Evolutionary conservation across 345 rosid genomes (phyloP).

Genomic region (Brassica carinata): DNA sequence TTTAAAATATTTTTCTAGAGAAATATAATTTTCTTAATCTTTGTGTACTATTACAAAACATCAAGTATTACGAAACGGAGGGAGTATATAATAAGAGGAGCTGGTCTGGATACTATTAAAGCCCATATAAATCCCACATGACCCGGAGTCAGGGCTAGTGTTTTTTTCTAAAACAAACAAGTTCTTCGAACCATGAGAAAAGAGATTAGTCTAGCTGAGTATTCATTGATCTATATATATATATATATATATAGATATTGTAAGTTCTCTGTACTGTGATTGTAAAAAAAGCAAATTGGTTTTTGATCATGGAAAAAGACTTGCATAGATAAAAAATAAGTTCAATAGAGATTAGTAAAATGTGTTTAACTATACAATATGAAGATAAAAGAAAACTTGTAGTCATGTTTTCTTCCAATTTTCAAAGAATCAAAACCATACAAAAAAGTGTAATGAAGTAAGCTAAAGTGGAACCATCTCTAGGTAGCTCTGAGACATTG

Average conservation of each 20-base stretch:
- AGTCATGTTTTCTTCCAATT: slow-evolving; percentile 27
- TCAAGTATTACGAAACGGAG: no score
- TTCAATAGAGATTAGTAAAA: slow-evolving; percentile 14
- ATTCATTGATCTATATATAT: slow-evolving; percentile 3
- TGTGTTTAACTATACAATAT: slow-evolving; percentile 32
- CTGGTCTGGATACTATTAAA: no score
- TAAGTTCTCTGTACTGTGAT: no score
- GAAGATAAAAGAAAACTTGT: slow-evolving; percentile 1
- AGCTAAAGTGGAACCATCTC: slow-evolving; percentile 24
- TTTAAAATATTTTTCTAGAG: no score
- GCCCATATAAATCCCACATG: no score
- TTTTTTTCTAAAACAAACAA: background rate
- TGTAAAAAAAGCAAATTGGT: background rate
- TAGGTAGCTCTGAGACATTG: slow-evolving; percentile 34
- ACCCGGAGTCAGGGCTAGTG: no score
- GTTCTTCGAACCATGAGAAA: slow-evolving; percentile 34
- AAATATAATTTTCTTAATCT: no score
- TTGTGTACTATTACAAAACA: no score
- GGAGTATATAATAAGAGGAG: no score
- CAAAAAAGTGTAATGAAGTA: slow-evolving; percentile 18
- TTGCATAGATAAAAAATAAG: no score
- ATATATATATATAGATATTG: no score
- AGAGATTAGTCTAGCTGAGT: slow-evolving; percentile 30
- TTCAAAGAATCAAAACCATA: slow-evolving; percentile 29
- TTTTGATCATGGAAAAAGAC: no score